These are phyloP conservation scores for Leishmania major DNA, from an alignment of 208 protist genomes.

Conservation along the genomic window DNA sequence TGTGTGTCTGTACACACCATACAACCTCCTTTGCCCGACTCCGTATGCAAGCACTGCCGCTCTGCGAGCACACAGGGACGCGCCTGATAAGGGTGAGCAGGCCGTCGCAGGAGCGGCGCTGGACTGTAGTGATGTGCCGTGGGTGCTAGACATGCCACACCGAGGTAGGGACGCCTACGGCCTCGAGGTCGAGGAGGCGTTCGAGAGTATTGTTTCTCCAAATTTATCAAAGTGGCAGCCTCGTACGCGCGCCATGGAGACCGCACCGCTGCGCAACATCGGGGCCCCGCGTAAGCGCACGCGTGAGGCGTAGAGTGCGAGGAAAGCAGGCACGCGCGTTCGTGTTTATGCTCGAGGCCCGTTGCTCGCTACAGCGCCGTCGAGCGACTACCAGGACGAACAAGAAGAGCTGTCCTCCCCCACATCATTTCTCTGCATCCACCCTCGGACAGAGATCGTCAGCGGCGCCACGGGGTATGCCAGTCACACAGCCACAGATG, in stretches of 20 bases:
- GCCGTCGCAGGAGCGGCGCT: constrained; percentile 1
- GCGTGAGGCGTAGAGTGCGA: constrained; percentile 12
- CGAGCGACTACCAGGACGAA: background rate
- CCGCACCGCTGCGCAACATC: background rate
- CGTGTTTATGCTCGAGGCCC: background rate
- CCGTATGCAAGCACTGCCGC: constrained; percentile 70
- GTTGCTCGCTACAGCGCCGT: background rate
- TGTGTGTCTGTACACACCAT: constrained; percentile 47
- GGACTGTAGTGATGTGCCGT: constrained; percentile 61
- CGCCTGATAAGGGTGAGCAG: background rate
- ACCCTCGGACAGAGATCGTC: background rate
- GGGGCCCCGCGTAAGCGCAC: constrained; percentile 8
- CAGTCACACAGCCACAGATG: background rate
- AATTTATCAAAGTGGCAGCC: constrained; percentile 1
- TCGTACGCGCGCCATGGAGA: background rate
- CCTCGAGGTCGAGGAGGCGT: constrained; percentile 33
- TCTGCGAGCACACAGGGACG: constrained; percentile 22
- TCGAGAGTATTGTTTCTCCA: constrained; percentile 9
- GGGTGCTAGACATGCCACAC: constrained; percentile 83
- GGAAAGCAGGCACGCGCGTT: background rate
- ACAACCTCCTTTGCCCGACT: constrained; percentile 51
- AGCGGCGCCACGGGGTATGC: background rate
- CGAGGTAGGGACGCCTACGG: constrained; percentile 56
- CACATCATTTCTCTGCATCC: background rate
- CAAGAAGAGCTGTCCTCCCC: background rate